Percentiles rank a stretch among this genome's conserved stretches.
These are phyloP conservation scores for Magnaporthiopsis rhizophila DNA, from an alignment of 2,329 filamentous ascomycete genomes.

Conservation along the genomic window DNA sequence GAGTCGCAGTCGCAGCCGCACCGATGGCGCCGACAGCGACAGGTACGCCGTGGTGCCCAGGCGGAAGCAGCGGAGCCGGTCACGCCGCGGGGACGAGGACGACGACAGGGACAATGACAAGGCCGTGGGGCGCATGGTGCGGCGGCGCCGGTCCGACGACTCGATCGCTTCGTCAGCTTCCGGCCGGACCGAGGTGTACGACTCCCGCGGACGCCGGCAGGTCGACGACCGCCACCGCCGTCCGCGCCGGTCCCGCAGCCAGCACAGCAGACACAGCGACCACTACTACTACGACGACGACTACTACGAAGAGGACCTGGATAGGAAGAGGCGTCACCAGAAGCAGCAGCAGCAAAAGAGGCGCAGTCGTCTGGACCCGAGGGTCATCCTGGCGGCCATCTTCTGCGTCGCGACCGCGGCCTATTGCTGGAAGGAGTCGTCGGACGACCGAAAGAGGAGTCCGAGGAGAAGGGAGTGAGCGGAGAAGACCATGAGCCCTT, in stretches of 20 bases:
- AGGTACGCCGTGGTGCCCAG: slow-evolving; percentile 10
- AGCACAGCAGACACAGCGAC: not conserved
- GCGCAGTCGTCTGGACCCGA: not conserved
- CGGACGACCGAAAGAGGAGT: not conserved
- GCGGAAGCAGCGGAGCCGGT: slow-evolving; percentile 32
- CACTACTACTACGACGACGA: slow-evolving; percentile 24
- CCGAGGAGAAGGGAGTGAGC: not conserved
- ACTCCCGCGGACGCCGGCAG: not conserved
- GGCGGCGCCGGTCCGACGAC: slow-evolving; percentile 7
- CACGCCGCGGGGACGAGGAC: slow-evolving; percentile 35
- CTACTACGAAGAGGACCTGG: slow-evolving; percentile 17
- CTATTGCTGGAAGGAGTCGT: not conserved
- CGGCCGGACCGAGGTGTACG: slow-evolving; percentile 1
- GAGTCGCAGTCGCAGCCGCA: not conserved
- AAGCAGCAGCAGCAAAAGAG: not conserved
- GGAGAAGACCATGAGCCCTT: not conserved
- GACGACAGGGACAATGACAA: slow-evolving; percentile 15
- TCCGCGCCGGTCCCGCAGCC: not conserved
- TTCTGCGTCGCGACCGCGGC: slow-evolving; percentile 2
- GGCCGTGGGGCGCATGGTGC: too few species aligned
- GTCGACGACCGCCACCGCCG: not conserved
- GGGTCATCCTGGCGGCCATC: slow-evolving; percentile 1
- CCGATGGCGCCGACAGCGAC: not conserved
- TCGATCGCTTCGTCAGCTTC: not conserved
- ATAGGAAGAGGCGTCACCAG: not conserved